These are phyloP conservation scores for Stentor coeruleus DNA, from an alignment of 73 alveolate genomes.

Conservation along the genomic window DNA sequence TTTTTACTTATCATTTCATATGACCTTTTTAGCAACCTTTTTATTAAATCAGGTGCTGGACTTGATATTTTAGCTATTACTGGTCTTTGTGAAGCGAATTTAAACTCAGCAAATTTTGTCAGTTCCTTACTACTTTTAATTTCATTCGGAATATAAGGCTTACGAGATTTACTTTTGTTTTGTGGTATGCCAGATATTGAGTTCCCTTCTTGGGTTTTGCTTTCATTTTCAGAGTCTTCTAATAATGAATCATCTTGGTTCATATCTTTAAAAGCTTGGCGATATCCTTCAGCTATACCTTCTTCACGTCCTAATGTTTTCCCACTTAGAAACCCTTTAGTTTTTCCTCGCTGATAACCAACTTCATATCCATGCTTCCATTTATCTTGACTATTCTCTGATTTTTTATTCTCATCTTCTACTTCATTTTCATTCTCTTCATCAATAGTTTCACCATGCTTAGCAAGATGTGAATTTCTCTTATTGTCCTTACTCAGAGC, in stretches of 20 bases:
- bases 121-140: neutral
- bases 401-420: conserved; percentile 33
- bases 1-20: neutral
- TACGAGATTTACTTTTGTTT: neutral
- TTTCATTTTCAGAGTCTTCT: neutral
- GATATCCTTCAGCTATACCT: neutral
- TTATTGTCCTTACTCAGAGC: no score
- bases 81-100: neutral
- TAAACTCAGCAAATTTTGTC: neutral
- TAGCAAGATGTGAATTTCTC: no score
- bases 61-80: neutral
- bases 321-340: neutral
- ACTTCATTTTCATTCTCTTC: neutral
- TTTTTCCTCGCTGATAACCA: neutral
- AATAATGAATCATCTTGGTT: conserved; percentile 15
- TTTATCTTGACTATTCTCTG: conserved; percentile 81
- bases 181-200: neutral
- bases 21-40: neutral
- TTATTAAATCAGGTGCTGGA: neutral
- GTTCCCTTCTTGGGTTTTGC: neutral
- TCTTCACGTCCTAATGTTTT: conserved; percentile 16
- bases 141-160: neutral
- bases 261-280: neutral
- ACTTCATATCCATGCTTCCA: neutral
- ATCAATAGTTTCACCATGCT: no score